Evolutionary conservation across 2,329 filamentous ascomycete species (phyloP), one percentile per base, ranked within the genome.

Genomic region (Seiridium unicorne): DNA sequence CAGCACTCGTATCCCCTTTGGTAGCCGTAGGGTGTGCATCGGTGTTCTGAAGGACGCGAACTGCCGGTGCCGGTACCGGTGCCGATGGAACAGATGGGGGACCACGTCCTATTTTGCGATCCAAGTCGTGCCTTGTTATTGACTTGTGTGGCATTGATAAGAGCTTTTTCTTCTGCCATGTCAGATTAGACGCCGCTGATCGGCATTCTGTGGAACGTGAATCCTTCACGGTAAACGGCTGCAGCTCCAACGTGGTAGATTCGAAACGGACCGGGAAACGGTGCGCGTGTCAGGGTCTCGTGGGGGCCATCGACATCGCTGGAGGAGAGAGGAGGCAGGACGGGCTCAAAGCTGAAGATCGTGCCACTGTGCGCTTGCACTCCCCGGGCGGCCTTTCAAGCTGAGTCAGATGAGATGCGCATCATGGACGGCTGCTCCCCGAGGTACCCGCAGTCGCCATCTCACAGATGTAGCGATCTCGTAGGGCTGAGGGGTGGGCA

Each of bases 361-460:
- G 34, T 35, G 35, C 32, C 31, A 32, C 35, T n/a, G 10, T 35
- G 13, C 38, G 49, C 47, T 53, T 36, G 13, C 35, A 18, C 35
- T 18, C 32, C 32, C 5, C 32, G 3, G 35, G 38, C 8, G 38
- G 18, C 49, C 31, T 35, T 34, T 35, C 51, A 55, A 35, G 38
- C 36, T 44, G 35, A 44, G 51, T 42, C 18, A 42, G 36, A 55
- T 40, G 51, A 38, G 49, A 53, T 38, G 49, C 49, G 35, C 38
- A 35, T 55, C 18, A 42, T n/a, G 31, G 38, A 55, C 51, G 51
- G 51, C 36, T 44, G n/a, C 26, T 55, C 51, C 51, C 51, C 36
- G 51, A 53, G 49, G 51, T 55, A 55, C 51, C 51, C 51, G 51
- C 38, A 55, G 31, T 34, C 51, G 51, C 51, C 51, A 44, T 55